Conservation (phyloP, 2,329 filamentous ascomycete genomes). For the Aspergillus tanneri region DNA sequence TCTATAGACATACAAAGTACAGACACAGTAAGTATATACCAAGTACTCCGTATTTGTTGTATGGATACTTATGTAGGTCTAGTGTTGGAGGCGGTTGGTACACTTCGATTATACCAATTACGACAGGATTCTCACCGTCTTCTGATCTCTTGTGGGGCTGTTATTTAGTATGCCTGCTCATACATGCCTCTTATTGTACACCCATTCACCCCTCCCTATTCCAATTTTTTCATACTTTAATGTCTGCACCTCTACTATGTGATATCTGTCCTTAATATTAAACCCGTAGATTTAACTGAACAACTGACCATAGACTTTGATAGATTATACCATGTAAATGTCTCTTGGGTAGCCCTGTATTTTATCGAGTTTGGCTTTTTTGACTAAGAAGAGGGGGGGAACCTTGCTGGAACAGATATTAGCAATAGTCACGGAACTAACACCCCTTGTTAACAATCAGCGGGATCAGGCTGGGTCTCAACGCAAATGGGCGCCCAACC, state of each 20-base stretch:
- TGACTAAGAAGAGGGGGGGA: too few relatives aligned
- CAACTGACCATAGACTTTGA: too few relatives aligned
- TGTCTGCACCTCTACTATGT: neutral
- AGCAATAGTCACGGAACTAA: neutral
- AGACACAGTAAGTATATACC: too few relatives aligned
- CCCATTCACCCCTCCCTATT: neutral
- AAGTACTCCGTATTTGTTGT: too few relatives aligned
- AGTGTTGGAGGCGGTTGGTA: neutral
- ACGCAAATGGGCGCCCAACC: conserved; percentile 9
- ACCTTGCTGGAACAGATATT: too few relatives aligned
- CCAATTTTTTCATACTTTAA: neutral
- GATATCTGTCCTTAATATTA: neutral
- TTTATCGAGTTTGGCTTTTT: too few relatives aligned
- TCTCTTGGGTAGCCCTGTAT: too few relatives aligned
- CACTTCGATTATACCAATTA: too few relatives aligned
- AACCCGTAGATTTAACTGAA: too few relatives aligned
- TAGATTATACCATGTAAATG: too few relatives aligned
- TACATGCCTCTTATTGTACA: conserved; percentile 12
- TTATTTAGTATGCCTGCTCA: conserved; percentile 12
- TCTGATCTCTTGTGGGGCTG: conserved; percentile 16
- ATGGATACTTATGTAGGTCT: neutral
- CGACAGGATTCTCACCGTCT: conserved; percentile 20
- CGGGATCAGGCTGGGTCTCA: conserved; percentile 7
- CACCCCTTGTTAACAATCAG: conserved; percentile 6
- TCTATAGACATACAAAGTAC: too few relatives aligned